Percentiles rank a stretch among this genome's conserved stretches.
These are phyloP conservation scores for Ganoderma resinaceum DNA, from an alignment of 1,284 basidiomycete species.

Conservation along the genomic window DNA sequence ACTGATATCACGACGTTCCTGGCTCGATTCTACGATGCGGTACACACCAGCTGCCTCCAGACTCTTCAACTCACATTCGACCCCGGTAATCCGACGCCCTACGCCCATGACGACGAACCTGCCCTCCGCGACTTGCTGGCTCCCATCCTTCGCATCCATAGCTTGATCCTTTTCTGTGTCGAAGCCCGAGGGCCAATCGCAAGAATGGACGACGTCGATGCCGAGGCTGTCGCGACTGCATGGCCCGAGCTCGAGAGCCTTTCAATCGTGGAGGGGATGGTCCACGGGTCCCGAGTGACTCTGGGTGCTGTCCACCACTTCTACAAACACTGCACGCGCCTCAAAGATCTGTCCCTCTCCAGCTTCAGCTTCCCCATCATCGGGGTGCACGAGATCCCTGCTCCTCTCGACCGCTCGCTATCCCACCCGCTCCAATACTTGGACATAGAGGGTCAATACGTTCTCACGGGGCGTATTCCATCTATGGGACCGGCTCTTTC, in stretches of 20 bases:
- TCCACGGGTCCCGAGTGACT: background rate
- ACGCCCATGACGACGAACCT: background rate
- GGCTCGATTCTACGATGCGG: background rate
- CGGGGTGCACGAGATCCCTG: background rate
- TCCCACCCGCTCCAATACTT: background rate
- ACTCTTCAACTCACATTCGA: background rate
- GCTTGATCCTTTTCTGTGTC: background rate
- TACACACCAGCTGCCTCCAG: background rate
- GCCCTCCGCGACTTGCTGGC: background rate
- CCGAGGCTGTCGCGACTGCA: background rate
- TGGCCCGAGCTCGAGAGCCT: background rate
- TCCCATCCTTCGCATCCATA: background rate
- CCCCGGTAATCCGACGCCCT: background rate
- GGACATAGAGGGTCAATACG: background rate
- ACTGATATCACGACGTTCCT: background rate
- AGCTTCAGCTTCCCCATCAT: background rate
- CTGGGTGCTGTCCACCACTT: background rate
- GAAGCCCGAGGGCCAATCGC: background rate
- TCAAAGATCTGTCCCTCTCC: background rate
- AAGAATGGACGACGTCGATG: background rate
- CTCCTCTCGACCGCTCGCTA: background rate
- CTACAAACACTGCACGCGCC: background rate
- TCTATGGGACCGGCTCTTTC: background rate
- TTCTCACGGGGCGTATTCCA: background rate
- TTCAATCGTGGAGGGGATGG: background rate